Base-by-base conservation (phyloP, 257 asterid genomes). In the Galeopsis tetrahit region DNA sequence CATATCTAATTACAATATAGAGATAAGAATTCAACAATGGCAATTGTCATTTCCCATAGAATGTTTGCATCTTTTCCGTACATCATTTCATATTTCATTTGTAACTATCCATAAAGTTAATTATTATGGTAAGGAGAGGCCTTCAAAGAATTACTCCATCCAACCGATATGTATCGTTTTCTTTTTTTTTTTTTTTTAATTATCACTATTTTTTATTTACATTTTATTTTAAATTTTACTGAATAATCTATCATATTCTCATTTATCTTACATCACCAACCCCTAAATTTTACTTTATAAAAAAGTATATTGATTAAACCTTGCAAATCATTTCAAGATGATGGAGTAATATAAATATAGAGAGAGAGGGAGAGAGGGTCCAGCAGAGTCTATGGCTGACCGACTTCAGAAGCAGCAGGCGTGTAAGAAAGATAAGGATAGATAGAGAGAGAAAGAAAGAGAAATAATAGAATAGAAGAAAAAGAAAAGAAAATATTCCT, bases 381-480 rank as follows among this genome's bases (percentile, higher is more conserved):
- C 96, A 86, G 68, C 75, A 67, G 86, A 88, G 96, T 85, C 87
- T 77, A 83, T 80, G 85, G 90, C 93, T 90, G 87, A 82, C 96
- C 91, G 88, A 82, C 86, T 84, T 75, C 8, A 73, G 80, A 63
- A 70, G 82, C 78, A 70, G 84, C 81, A 67, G 84, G 81, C 88
- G 85, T 85, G 89, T 84, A 77, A 82, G 76, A 71, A 77, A 82
- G 76, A 71, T 67, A 82, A 77, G 81, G 77, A 73, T 57, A 75
- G 70, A 69, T 55, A 49, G 71, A 82, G 71, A 69, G 59, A 21
- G n/a, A 78, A 72, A 78, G 75, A 66, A 40, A 72, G 48, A 64
- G 5, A 66, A 72, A 66, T 4, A 46, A 21, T 21, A 21, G 28
- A 21, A 21, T 21, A 21, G 28, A 21, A 21, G 0, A 6, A 46